Percentiles rank a stretch among this genome's conserved stretches.
These are phyloP conservation scores for Huntiella abstrusa DNA, from an alignment of 2,329 filamentous ascomycete species.

Conservation along the genomic window DNA sequence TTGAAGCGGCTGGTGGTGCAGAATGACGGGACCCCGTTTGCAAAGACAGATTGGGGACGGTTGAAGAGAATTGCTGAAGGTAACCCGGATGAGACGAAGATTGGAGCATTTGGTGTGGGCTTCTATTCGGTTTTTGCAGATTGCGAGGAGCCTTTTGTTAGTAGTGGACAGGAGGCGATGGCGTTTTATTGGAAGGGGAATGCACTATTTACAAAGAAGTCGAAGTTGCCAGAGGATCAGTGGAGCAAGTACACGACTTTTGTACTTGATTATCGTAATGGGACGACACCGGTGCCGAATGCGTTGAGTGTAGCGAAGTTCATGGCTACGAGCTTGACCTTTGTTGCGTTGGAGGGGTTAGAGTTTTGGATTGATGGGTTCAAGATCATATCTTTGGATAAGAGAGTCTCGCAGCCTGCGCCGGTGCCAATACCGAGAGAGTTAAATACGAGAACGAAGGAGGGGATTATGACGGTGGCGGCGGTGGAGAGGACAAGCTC, in stretches of 20 bases:
- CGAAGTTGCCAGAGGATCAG: conserved; percentile 51
- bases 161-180: conserved; percentile 82
- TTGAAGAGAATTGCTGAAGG: conserved; percentile 97
- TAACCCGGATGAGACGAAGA: conserved; percentile 97
- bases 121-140: conserved; percentile 98
- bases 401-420: conserved; percentile 66
- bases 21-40: conserved; percentile 81
- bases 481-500: conserved; percentile 71
- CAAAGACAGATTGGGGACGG: conserved; percentile 76
- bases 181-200: conserved; percentile 99
- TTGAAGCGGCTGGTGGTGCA: conserved; percentile 73
- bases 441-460: conserved; percentile 64
- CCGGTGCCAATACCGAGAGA: conserved; percentile 57
- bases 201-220: conserved; percentile 76
- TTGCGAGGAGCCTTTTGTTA: conserved; percentile 93
- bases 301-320: conserved; percentile 80
- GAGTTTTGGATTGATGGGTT: conserved; percentile 85
- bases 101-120: conserved; percentile 92
- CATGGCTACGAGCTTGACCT: conserved; percentile 83
- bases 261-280: conserved; percentile 81
- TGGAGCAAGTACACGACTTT: conserved; percentile 65
- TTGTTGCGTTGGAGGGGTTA: conserved; percentile 72
- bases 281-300: conserved; percentile 69
- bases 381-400: conserved; percentile 57
- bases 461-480: conserved; percentile 71